These are phyloP conservation scores for Boletus subcaerulescens DNA, from an alignment of 768 basidiomycete genomes.

Conservation along the genomic window DNA sequence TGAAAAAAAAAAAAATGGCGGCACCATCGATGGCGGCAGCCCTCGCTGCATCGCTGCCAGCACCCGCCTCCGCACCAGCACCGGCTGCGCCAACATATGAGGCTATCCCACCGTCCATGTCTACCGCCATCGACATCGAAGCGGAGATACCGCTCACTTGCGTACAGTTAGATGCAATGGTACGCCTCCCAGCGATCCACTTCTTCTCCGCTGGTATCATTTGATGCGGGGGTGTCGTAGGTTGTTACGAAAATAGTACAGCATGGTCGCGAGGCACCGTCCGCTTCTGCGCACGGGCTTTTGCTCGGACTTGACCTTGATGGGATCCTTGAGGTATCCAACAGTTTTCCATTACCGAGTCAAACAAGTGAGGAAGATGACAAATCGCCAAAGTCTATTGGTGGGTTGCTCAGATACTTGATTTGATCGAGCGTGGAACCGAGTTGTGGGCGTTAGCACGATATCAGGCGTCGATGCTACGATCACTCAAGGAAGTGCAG, in stretches of 20 bases:
- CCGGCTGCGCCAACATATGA: conserved; percentile 73
- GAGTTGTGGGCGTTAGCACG: conserved; percentile 47
- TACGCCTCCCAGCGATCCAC: conserved; percentile 37
- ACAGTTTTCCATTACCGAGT: conserved; percentile 82
- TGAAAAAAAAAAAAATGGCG: conserved; percentile 41
- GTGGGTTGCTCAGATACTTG: conserved; percentile 40
- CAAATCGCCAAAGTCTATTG: conserved; percentile 71
- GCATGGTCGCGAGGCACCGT: conserved; percentile 77
- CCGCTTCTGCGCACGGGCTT: conserved; percentile 76
- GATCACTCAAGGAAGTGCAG: conserved; percentile 86
- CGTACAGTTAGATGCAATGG: conserved; percentile 87
- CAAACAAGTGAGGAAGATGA: conserved; percentile 76
- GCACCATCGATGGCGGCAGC: conserved; percentile 91
- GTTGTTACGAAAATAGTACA: conserved; percentile 93
- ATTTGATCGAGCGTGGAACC: background rate
- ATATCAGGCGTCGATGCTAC: conserved; percentile 82
- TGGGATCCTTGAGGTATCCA: conserved; percentile 86
- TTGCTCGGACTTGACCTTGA: conserved; percentile 91
- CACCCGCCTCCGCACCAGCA: conserved; percentile 54
- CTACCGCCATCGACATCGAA: conserved; percentile 91
- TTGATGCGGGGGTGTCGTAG: conserved; percentile 42
- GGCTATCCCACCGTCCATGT: conserved; percentile 89
- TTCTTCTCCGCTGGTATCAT: background rate
- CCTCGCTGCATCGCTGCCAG: conserved; percentile 77
- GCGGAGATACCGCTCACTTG: conserved; percentile 76